Evolutionary conservation across 2,329 filamentous ascomycete genomes (phyloP).

Genomic region (Ascochyta clinopodiicola): DNA sequence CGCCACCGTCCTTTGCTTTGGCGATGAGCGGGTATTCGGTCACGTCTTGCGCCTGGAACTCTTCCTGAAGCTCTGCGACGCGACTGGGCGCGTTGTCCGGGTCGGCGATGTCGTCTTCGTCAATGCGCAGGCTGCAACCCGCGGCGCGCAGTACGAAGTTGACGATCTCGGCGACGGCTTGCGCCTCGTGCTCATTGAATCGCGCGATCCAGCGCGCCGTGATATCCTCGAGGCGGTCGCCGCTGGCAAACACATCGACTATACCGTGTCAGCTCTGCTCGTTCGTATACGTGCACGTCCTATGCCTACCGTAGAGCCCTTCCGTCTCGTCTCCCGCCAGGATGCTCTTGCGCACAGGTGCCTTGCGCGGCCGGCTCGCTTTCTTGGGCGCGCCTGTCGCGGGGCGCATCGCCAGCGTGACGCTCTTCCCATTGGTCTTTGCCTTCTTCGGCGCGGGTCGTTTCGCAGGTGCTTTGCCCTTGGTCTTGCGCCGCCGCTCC

Average conservation of each 20-base stretch:
- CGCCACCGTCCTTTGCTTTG: slow-evolving; percentile 77
- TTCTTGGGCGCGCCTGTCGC: slow-evolving; percentile 50
- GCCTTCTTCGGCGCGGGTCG: slow-evolving; percentile 60
- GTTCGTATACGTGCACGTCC: neutral
- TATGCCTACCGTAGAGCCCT: slow-evolving; percentile 61
- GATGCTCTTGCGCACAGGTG: slow-evolving; percentile 59
- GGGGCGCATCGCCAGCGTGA: slow-evolving; percentile 63
- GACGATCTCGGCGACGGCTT: slow-evolving; percentile 64
- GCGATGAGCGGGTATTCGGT: slow-evolving; percentile 92
- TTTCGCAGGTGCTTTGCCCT: slow-evolving; percentile 33
- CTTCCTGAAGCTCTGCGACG: slow-evolving; percentile 83
- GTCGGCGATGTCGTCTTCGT: slow-evolving; percentile 83
- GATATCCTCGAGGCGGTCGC: slow-evolving; percentile 61
- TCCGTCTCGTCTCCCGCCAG: slow-evolving; percentile 58
- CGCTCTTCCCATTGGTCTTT: slow-evolving; percentile 60
- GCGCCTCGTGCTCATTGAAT: slow-evolving; percentile 63
- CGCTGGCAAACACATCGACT: slow-evolving; percentile 67
- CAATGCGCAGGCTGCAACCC: slow-evolving; percentile 81
- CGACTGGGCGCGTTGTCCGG: slow-evolving; percentile 83
- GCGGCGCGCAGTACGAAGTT: slow-evolving; percentile 71
- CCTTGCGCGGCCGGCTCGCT: slow-evolving; percentile 54
- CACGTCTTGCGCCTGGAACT: slow-evolving; percentile 82
- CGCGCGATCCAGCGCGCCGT: slow-evolving; percentile 64
- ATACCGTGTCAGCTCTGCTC: slow-evolving; percentile 11
- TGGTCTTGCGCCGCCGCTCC: slow-evolving; percentile 44